Evolutionary conservation across 129 eudicot species (phyloP).

Genomic region (Chrysanthemum makinoi): DNA sequence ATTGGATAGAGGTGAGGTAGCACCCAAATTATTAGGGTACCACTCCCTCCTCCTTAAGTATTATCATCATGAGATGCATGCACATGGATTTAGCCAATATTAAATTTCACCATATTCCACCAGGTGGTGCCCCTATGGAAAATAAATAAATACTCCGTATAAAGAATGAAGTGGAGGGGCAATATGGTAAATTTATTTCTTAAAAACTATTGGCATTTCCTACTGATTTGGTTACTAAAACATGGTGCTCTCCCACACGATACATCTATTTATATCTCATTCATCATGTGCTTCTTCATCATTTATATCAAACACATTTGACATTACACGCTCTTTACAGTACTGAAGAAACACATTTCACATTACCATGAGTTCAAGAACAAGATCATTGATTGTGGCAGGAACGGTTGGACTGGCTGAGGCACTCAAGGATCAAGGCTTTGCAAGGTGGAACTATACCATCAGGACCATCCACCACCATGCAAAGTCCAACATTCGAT

Average conservation of each 20-base stretch:
- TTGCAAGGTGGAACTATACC: constrained; percentile 65
- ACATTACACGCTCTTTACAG: neutral
- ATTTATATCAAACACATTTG: neutral
- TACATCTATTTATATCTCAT: neutral
- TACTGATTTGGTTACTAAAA: neutral
- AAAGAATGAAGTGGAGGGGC: neutral
- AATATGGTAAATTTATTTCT: neutral
- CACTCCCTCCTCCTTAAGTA: too few relatives aligned
- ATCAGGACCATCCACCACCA: constrained; percentile 46
- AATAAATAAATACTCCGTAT: neutral
- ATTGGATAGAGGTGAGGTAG: too few relatives aligned
- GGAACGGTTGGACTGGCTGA: constrained; percentile 49
- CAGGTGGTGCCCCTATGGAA: neutral
- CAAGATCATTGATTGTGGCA: constrained; percentile 47
- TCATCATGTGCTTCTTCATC: neutral
- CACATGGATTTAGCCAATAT: too few relatives aligned
- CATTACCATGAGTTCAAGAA: constrained; percentile 26
- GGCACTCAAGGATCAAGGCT: constrained; percentile 63
- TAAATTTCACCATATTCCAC: neutral
- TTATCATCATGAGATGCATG: too few relatives aligned
- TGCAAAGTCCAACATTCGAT: constrained; percentile 41
- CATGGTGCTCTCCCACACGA: neutral
- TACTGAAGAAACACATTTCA: neutral
- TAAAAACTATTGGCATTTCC: constrained; percentile 6
- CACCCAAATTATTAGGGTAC: too few relatives aligned